Evolutionary conservation across 2,329 filamentous ascomycete genomes (phyloP).

Genomic region (Penicillium sp.): DNA sequence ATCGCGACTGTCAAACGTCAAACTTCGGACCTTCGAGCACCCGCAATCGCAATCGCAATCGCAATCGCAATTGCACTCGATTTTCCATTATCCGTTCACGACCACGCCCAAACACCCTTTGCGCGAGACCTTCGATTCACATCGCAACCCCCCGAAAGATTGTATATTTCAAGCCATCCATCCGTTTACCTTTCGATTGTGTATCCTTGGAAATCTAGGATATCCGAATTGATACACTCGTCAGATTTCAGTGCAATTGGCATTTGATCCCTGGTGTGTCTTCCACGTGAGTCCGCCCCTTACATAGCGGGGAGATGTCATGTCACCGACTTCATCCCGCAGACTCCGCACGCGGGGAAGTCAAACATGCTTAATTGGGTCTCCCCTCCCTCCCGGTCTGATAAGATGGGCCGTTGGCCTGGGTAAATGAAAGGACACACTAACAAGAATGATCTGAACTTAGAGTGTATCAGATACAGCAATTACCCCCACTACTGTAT

Average conservation of each 20-base stretch:
- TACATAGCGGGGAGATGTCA: slow-evolving; percentile 1
- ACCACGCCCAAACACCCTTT: neutral
- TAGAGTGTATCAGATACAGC: neutral
- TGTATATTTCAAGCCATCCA: neutral
- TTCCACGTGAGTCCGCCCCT: slow-evolving; percentile 8
- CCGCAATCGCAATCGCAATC: neutral
- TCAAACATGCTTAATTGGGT: neutral
- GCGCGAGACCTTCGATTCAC: neutral
- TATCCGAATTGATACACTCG: neutral
- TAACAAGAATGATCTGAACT: neutral
- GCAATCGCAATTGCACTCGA: neutral
- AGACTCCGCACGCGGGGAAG: slow-evolving; percentile 8
- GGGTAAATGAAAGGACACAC: neutral
- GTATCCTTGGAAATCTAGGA: neutral
- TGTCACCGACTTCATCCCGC: neutral
- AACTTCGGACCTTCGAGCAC: neutral
- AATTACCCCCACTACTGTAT: neutral
- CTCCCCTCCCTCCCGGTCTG: neutral
- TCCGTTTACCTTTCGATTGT: neutral
- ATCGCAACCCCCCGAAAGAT: neutral
- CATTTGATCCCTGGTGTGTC: neutral
- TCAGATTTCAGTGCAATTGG: neutral
- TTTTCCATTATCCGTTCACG: neutral
- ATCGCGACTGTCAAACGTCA: neutral
- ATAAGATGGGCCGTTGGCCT: neutral